A percentile compares a stretch with the other conserved stretches of the same genome.
phyloP scores from a whole-genome alignment of 257 asterid genomes.

The Prunella vulgaris region DNA sequence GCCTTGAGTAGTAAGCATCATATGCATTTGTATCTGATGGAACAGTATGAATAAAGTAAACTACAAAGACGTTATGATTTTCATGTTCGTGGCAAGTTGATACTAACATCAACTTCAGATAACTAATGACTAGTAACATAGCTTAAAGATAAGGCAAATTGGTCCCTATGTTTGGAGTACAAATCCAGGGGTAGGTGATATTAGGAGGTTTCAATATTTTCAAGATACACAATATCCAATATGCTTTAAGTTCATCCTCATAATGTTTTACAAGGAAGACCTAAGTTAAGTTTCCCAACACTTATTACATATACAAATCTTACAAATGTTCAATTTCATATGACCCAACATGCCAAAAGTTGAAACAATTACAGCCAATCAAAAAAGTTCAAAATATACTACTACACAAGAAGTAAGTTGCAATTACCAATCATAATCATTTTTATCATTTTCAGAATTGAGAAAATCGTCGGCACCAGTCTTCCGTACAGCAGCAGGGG shows the following conservation, averaged over 20 bases:
- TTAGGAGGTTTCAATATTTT: background rate
- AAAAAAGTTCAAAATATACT: constrained; percentile 12
- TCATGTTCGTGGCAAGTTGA: background rate
- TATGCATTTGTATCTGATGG: background rate
- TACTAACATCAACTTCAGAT: background rate
- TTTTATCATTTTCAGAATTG: constrained; percentile 90
- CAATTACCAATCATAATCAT: constrained; percentile 92
- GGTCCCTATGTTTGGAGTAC: background rate
- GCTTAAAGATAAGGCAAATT: background rate
- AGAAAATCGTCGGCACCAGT: constrained; percentile 90
- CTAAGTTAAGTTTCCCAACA: background rate
- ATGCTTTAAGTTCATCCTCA: background rate
- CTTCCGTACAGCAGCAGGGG: constrained; percentile 59
- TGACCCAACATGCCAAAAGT: constrained; percentile 10
- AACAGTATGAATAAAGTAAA: background rate
- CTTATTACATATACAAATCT: background rate
- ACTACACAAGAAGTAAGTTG: constrained; percentile 1
- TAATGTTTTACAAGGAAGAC: background rate
- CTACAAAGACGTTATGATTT: background rate
- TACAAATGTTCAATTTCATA: background rate
- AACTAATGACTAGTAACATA: background rate
- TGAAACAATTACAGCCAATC: constrained; percentile 9
- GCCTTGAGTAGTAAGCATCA: constrained; percentile 2
- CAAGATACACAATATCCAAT: background rate
- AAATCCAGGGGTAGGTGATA: background rate